phyloP scores from a whole-genome alignment of 2,329 filamentous ascomycete species.

The Fusarium praegraminearum region DNA sequence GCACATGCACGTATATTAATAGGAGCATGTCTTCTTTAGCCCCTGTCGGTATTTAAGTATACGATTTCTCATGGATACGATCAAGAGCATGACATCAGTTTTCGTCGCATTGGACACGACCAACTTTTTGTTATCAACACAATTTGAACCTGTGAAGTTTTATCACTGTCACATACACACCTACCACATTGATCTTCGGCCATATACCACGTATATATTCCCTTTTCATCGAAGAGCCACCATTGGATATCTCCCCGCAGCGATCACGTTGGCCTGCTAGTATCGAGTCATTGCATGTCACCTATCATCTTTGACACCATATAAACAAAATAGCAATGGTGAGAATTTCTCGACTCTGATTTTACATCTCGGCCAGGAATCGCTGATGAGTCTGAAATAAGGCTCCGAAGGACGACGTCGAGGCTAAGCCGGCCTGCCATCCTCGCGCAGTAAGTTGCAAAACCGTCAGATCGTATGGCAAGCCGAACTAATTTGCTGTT shows the following conservation, averaged over 20 bases:
- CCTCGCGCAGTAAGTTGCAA: constrained; percentile 76
- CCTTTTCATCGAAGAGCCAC: neutral
- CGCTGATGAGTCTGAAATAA: constrained; percentile 23
- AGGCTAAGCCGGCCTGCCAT: constrained; percentile 84
- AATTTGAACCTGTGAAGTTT: neutral
- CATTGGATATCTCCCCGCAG: neutral
- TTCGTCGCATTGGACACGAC: neutral
- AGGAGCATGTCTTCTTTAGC: neutral
- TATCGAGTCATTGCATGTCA: neutral
- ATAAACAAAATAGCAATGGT: constrained; percentile 21
- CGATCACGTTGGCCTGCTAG: neutral
- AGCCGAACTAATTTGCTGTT: constrained; percentile 13
- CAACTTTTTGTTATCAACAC: neutral
- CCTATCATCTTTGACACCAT: neutral
- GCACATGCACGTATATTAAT: neutral
- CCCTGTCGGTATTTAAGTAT: neutral
- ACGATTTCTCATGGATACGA: neutral
- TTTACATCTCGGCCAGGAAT: neutral
- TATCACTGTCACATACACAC: neutral
- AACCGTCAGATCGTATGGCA: neutral
- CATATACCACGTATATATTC: neutral
- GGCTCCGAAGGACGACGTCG: constrained; percentile 74
- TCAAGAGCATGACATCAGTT: constrained; percentile 32
- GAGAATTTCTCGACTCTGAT: neutral
- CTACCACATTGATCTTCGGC: neutral